Conservation (phyloP, 768 basidiomycete genomes). For the Hypsizygus marmoreus region DNA sequence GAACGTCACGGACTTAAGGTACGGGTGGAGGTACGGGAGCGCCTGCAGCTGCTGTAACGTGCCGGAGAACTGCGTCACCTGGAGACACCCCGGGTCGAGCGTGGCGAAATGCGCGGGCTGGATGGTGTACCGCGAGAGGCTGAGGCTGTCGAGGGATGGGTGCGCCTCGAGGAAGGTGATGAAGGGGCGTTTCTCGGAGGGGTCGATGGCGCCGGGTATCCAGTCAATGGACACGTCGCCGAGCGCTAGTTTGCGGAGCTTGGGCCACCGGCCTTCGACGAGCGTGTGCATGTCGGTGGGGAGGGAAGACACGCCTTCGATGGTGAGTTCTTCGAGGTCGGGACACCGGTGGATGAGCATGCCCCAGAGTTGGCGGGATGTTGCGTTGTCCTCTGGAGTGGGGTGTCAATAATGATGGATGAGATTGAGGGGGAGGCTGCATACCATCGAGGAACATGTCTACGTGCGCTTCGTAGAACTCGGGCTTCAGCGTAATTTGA, state of each 20-base stretch:
- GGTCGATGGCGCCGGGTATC: slow-evolving; percentile 36
- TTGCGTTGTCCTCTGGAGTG: slow-evolving; percentile 49
- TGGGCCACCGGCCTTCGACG: slow-evolving; percentile 67
- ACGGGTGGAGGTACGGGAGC: slow-evolving; percentile 50
- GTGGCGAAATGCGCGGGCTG: slow-evolving; percentile 54
- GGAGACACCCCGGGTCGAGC: slow-evolving; percentile 47
- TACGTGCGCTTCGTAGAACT: slow-evolving; percentile 64
- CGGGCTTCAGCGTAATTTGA: slow-evolving; percentile 56
- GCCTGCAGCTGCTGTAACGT: slow-evolving; percentile 68
- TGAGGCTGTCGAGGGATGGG: slow-evolving; percentile 48
- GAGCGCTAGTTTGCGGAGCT: slow-evolving; percentile 57
- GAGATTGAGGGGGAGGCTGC: slow-evolving; percentile 12
- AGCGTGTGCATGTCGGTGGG: slow-evolving; percentile 60
- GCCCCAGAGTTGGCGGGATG: slow-evolving; percentile 60
- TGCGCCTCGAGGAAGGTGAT: slow-evolving; percentile 71
- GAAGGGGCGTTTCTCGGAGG: slow-evolving; percentile 57
- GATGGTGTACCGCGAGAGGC: slow-evolving; percentile 53
- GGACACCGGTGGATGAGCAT: slow-evolving; percentile 71
- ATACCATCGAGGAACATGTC: slow-evolving; percentile 60
- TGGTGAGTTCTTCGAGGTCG: slow-evolving; percentile 62
- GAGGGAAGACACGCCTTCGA: slow-evolving; percentile 54
- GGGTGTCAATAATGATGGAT: slow-evolving; percentile 3
- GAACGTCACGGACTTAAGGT: slow-evolving; percentile 58
- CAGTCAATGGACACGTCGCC: slow-evolving; percentile 70
- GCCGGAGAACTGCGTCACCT: slow-evolving; percentile 64